Evolutionary conservation across 345 rosid species (phyloP), one percentile per base, ranked within the genome.

Genomic region (Populus deltoides): DNA sequence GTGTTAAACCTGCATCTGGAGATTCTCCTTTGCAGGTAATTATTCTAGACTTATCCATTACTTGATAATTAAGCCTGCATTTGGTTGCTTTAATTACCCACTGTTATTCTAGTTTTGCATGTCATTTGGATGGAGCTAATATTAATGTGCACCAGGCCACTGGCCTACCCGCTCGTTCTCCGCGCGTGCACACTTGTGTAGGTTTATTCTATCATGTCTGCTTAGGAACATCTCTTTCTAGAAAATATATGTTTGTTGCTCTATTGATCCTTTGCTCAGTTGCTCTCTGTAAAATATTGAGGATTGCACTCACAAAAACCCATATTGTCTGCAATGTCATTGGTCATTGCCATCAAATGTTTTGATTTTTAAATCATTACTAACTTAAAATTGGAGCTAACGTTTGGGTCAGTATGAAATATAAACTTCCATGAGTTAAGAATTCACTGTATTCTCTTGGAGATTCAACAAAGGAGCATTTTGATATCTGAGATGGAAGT

Each of bases 21-120:
- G 98, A 96, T 87, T 96, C 99, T 73, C 98, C 99, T 69, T 88
- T 96, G 87, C 87, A 93, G 99, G 99, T 96, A 86, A 67, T 72
- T 17, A 17, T 74, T 59, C 70, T 73, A 45, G 29, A 71, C 71
- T 49, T 18, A 13, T 72, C 39, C 27, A 22, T 62, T 68, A 66
- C 72, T 33, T 35, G 63, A 51, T 68, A 18, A 12, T 68, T 78
- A 49, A 45, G 10, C 17, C 25, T 70, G 31, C 68, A n/a, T 45
- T 68, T 22, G 39, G 5, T 29, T 79, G 67, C 33, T 35, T 59
- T 68, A 57, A n/a, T 1, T 33, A 57, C 27, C 63, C 63, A 57
- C 63, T 57, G 18, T 57, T n/a, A n/a, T 25, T n/a, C 63, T 57
- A 57, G 63, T n/a, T 57, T n/a, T 10, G 63, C 15, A 57, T 57